phyloP scores from a whole-genome alignment of 2,329 filamentous ascomycete genomes.

The Xylariaceae sp. region DNA sequence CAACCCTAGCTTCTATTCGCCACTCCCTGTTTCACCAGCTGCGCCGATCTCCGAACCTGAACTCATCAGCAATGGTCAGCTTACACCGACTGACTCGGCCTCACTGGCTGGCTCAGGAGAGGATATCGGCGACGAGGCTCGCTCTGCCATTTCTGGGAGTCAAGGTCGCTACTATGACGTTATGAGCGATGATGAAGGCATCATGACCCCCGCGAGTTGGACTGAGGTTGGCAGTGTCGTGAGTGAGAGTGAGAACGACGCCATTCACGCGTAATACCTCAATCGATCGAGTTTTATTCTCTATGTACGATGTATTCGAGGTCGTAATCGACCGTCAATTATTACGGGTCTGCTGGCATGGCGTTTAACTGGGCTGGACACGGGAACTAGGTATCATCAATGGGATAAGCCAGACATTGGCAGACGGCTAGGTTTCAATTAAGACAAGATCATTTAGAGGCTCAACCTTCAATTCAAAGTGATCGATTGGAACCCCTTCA shows the following conservation, averaged over 20 bases:
- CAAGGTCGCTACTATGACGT: conserved; percentile 46
- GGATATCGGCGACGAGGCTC: conserved; percentile 40
- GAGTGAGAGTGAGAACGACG: conserved; percentile 49
- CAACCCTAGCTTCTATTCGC: conserved; percentile 54
- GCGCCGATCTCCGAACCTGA: conserved; percentile 49
- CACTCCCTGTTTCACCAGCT: conserved; percentile 48
- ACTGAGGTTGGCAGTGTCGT: conserved; percentile 61
- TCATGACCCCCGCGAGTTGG: conserved; percentile 59
- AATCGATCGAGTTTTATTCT: background rate
- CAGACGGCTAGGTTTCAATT: too few species aligned
- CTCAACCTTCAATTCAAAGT: too few species aligned
- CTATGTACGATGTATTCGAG: background rate
- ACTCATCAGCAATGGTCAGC: conserved; percentile 46
- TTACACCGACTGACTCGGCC: conserved; percentile 56
- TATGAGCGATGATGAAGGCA: conserved; percentile 55
- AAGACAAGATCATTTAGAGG: too few species aligned
- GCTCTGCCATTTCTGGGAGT: conserved; percentile 33
- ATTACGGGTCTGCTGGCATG: background rate
- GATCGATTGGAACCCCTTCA: too few species aligned
- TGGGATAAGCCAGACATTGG: too few species aligned
- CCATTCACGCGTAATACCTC: conserved; percentile 27
- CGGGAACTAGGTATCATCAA: too few species aligned
- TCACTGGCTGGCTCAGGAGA: conserved; percentile 50
- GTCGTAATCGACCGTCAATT: too few species aligned
- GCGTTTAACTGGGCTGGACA: background rate